Evolutionary conservation across 2,329 filamentous ascomycete species (phyloP).

Genomic region (Penicillium aurantiogriseum): DNA sequence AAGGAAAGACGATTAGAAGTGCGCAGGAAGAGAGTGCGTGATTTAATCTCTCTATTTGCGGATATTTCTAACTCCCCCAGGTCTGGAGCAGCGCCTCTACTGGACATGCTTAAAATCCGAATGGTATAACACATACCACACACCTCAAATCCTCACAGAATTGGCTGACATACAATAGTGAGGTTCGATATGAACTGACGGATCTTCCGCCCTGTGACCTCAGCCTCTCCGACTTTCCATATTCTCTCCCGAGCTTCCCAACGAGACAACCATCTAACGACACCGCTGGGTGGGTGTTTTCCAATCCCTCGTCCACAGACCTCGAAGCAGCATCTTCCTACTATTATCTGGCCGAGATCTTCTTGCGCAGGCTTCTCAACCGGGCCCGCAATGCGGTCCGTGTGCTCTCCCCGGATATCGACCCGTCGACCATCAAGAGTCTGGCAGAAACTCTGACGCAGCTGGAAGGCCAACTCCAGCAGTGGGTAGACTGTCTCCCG

Average conservation of each 20-base stretch:
- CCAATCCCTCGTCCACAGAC: slow-evolving; percentile 15
- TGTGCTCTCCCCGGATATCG: slow-evolving; percentile 20
- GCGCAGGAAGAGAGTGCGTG: slow-evolving; percentile 26
- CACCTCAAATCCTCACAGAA: background rate
- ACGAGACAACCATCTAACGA: slow-evolving; percentile 14
- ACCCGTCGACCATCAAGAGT: slow-evolving; percentile 13
- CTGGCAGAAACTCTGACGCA: slow-evolving; percentile 20
- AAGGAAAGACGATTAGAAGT: slow-evolving; percentile 18
- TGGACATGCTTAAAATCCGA: slow-evolving; percentile 30
- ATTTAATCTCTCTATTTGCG: background rate
- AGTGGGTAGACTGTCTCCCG: slow-evolving; percentile 27
- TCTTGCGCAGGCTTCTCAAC: slow-evolving; percentile 34
- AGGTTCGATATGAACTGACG: slow-evolving; percentile 26
- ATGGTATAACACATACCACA: slow-evolving; percentile 14
- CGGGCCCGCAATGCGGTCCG: slow-evolving; percentile 27
- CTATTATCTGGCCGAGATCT: slow-evolving; percentile 29
- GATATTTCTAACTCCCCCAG: slow-evolving; percentile 12
- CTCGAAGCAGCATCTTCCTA: slow-evolving; percentile 24
- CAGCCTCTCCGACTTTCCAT: slow-evolving; percentile 26
- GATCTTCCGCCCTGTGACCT: slow-evolving; percentile 27
- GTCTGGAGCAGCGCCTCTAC: slow-evolving; percentile 27
- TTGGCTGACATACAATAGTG: slow-evolving; percentile 12
- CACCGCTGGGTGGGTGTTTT: slow-evolving; percentile 11
- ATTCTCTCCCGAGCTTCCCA: slow-evolving; percentile 25
- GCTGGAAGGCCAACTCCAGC: slow-evolving; percentile 25